Conservation (phyloP, 495 filamentous ascomycete species). For the Xylaria castorea region DNA sequence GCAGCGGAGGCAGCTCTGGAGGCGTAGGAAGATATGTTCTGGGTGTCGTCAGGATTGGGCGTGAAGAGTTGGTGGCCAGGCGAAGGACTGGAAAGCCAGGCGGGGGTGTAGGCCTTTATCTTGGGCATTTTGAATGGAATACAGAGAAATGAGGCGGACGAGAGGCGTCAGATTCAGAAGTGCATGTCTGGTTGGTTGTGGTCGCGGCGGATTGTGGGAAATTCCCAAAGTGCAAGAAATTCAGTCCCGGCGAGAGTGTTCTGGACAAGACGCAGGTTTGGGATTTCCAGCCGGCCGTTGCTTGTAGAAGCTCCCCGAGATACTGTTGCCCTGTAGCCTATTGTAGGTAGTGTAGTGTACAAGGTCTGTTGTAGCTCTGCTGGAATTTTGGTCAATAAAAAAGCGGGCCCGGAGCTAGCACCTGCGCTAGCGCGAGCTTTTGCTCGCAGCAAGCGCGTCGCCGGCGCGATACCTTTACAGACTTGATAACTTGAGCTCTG, state of each 20-base stretch:
- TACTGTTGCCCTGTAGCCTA: neutral
- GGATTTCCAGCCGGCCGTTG: neutral
- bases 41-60: conserved; percentile 40
- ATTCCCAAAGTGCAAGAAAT: neutral
- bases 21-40: conserved; percentile 40
- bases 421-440: conserved; percentile 17
- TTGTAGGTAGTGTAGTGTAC: neutral
- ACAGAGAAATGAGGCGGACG: conserved; percentile 29
- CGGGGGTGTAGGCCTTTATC: conserved; percentile 79
- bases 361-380: conserved; percentile 1
- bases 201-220: conserved; percentile 11
- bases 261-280: neutral
- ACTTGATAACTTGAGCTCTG: neutral
- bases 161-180: conserved; percentile 14
- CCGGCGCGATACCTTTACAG: neutral
- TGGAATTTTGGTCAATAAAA: conserved; percentile 13
- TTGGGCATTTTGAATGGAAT: conserved; percentile 67
- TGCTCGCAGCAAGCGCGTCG: conserved; percentile 14
- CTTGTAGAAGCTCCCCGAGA: conserved; percentile 6
- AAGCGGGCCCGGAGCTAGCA: neutral
- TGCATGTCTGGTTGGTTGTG: conserved; percentile 17
- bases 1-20: conserved; percentile 47
- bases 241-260: neutral
- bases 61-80: conserved; percentile 77
- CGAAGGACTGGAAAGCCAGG: conserved; percentile 78